Conservation (phyloP, 2,329 filamentous ascomycete species). For the Botrytis aclada region DNA sequence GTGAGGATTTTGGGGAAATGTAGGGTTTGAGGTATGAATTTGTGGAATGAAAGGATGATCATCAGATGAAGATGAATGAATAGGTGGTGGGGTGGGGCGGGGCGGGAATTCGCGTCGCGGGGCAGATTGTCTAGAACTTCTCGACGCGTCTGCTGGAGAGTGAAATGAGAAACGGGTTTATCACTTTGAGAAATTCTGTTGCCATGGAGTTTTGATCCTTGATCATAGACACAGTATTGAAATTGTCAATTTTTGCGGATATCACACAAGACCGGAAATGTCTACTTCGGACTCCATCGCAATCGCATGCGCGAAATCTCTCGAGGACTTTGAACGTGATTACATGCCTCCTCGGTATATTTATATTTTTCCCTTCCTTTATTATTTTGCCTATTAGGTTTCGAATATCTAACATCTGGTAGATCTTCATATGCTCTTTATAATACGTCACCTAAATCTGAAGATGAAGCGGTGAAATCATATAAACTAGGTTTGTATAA, state of each 20-base stretch:
- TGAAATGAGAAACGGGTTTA: neutral
- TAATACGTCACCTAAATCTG: neutral
- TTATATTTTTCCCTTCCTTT: neutral
- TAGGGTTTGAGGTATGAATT: neutral
- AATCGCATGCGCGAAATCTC: slow-evolving; percentile 46
- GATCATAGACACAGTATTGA: neutral
- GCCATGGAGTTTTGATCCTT: neutral
- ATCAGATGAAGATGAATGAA: neutral
- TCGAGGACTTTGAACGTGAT: slow-evolving; percentile 48
- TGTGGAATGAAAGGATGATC: neutral
- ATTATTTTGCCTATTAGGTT: neutral
- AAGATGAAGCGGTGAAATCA: slow-evolving; percentile 34
- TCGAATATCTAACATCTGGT: slow-evolving; percentile 17
- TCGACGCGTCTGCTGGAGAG: neutral
- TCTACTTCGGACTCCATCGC: slow-evolving; percentile 40
- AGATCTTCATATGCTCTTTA: neutral
- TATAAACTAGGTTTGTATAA: slow-evolving; percentile 48
- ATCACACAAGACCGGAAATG: neutral
- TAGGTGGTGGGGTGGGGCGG: slow-evolving; percentile 5
- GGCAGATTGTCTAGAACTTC: neutral
- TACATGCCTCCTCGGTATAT: slow-evolving; percentile 45
- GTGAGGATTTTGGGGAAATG: neutral
- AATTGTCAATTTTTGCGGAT: neutral
- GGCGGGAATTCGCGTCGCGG: slow-evolving; percentile 19
- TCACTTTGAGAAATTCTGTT: no score